Evolutionary conservation across 306 rosid genomes (phyloP).

Genomic region (Fragaria iinumae): DNA sequence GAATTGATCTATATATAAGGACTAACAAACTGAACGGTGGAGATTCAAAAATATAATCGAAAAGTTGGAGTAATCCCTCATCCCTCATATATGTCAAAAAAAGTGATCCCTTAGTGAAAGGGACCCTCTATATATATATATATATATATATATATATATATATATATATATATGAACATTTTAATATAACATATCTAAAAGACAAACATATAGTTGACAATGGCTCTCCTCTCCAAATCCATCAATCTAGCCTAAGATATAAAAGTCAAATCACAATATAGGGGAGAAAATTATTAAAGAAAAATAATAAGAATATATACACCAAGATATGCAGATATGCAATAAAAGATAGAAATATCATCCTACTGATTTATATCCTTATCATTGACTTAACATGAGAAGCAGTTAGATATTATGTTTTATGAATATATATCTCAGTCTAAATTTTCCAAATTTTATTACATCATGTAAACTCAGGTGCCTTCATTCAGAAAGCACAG

Average conservation of each 20-base stretch:
- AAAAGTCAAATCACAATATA: neutral
- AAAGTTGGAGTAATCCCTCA: no score
- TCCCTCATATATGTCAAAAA: no score
- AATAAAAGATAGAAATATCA: neutral
- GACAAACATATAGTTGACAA: slow-evolving; percentile 4
- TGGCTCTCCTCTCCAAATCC: neutral
- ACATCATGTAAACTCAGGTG: neutral
- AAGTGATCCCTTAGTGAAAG: no score
- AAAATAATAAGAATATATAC: neutral
- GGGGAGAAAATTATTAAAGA: neutral
- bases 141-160: no score
- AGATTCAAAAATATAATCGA: no score
- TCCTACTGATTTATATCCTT: neutral
- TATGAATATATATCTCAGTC: slow-evolving; percentile 9
- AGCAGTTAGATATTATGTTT: neutral
- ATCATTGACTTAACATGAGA: neutral
- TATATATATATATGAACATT: neutral
- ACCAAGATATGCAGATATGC: neutral
- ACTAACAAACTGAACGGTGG: no score
- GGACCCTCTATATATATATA: no score
- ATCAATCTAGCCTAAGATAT: neutral
- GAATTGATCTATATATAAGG: no score
- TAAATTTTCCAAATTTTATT: neutral
- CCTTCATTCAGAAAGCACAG: neutral
- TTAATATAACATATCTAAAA: neutral